A percentile compares a stretch with the other conserved stretches of the same genome.
Conservation (phyloP, 805 yeast species). For the Peterozyma toletana region DNA sequence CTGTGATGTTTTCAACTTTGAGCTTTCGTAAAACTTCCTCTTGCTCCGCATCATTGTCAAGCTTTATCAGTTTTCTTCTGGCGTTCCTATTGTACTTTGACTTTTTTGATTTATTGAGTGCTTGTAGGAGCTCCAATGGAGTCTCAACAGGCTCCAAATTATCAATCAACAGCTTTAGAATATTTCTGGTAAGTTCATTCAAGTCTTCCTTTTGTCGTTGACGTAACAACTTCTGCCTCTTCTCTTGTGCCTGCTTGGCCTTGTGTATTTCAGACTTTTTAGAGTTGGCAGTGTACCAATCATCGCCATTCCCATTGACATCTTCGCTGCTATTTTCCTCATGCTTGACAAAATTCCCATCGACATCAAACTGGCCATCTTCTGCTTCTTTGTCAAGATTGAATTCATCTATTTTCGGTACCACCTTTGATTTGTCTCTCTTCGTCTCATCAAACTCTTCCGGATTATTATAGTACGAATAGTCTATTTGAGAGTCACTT, state of each 20-base stretch:
- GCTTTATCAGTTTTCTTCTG: conserved; percentile 7
- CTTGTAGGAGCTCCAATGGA: conserved; percentile 46
- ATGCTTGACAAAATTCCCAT: conserved; percentile 47
- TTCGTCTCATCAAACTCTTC: conserved; percentile 15
- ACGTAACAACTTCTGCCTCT: conserved; percentile 18
- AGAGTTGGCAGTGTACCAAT: conserved; percentile 16
- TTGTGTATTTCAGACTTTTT: conserved; percentile 15
- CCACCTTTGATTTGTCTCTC: conserved; percentile 12
- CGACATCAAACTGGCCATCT: conserved; percentile 53
- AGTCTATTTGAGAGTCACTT: conserved; percentile 13
- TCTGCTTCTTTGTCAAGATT: conserved; percentile 47
- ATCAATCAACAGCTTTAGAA: conserved; percentile 26
- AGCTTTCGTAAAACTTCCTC: conserved; percentile 12
- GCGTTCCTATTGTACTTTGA: conserved; percentile 10
- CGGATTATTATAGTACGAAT: conserved; percentile 22
- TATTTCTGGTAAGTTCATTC: conserved; percentile 14
- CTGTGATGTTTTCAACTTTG: conserved; percentile 36
- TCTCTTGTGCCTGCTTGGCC: conserved; percentile 17
- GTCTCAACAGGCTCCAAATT: conserved; percentile 54
- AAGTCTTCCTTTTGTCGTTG: conserved; percentile 17
- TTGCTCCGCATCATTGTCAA: conserved; percentile 7
- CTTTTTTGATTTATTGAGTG: conserved; percentile 23
- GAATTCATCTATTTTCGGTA: conserved; percentile 55
- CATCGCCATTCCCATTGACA: conserved; percentile 26
- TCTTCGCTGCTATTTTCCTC: conserved; percentile 22